Conservation (phyloP, 805 yeast genomes). For the Allodekkera sacchari region DNA sequence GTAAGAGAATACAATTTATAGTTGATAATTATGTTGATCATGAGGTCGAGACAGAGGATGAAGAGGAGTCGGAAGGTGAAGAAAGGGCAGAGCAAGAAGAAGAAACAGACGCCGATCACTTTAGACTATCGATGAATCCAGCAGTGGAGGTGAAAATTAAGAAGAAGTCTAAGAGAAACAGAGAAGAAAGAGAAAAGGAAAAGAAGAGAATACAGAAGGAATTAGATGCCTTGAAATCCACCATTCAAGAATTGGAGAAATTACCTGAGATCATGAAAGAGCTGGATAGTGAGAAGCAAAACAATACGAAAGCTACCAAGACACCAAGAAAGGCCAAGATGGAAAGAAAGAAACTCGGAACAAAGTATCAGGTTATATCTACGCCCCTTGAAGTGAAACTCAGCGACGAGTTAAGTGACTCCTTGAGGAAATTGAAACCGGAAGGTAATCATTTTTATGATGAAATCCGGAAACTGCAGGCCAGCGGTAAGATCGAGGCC, state of each 20-base stretch:
- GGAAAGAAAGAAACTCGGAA: conserved; percentile 30
- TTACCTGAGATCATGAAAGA: conserved; percentile 34
- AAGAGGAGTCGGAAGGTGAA: conserved; percentile 30
- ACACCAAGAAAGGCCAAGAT: conserved; percentile 18
- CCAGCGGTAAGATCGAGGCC: conserved; percentile 79
- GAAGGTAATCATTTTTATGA: conserved; percentile 86
- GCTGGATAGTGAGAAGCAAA: conserved; percentile 3
- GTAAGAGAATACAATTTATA: conserved; percentile 53
- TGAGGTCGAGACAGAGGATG: conserved; percentile 40
- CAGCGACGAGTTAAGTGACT: conserved; percentile 80
- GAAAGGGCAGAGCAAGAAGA: conserved; percentile 25
- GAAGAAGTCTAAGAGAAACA: conserved; percentile 72
- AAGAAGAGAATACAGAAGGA: conserved; percentile 46
- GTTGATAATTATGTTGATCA: conserved; percentile 55
- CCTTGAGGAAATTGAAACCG: conserved; percentile 75
- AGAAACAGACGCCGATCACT: conserved; percentile 27
- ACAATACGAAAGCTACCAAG: conserved; percentile 8
- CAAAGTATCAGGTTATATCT: conserved; percentile 34
- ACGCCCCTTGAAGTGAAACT: conserved; percentile 67
- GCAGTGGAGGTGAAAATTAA: conserved; percentile 64
- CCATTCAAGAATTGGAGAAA: conserved; percentile 50
- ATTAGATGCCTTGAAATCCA: conserved; percentile 46
- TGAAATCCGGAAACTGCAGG: conserved; percentile 72
- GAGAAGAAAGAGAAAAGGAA: conserved; percentile 53
- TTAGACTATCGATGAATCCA: conserved; percentile 59